phyloP scores from a whole-genome alignment of 768 basidiomycete genomes.

The Bullera alba region DNA sequence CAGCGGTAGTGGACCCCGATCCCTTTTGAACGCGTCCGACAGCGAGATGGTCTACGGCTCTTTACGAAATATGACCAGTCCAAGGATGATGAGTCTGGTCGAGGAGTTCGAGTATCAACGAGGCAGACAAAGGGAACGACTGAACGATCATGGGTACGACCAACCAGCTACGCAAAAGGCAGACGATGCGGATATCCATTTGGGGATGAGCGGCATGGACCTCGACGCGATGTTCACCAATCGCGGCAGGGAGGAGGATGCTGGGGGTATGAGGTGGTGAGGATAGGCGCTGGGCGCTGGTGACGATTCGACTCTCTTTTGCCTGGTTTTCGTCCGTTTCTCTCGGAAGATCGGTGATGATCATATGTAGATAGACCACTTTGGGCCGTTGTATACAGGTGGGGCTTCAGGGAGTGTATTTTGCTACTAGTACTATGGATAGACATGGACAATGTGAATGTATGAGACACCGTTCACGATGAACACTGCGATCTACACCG shows the following conservation, averaged over 20 bases:
- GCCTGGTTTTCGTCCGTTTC: neutral
- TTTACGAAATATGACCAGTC: too few species aligned
- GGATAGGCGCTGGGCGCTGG: neutral
- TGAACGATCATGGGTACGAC: constrained; percentile 4
- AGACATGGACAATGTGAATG: too few species aligned
- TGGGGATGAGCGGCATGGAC: constrained; percentile 22
- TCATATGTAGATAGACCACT: too few species aligned
- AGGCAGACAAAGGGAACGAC: constrained; percentile 2
- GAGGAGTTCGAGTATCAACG: too few species aligned
- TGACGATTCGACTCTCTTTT: neutral
- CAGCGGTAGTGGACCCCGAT: constrained; percentile 3
- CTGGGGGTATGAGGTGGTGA: constrained; percentile 30
- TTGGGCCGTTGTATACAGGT: too few species aligned
- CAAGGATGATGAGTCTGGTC: too few species aligned
- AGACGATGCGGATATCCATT: constrained; percentile 16
- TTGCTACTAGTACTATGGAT: too few species aligned
- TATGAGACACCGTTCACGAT: too few species aligned
- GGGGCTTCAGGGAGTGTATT: too few species aligned
- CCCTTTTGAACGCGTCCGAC: constrained; percentile 1
- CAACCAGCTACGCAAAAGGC: constrained; percentile 7
- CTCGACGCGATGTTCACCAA: constrained; percentile 14
- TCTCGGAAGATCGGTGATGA: too few species aligned
- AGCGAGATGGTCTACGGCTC: too few species aligned
- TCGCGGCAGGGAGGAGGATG: constrained; percentile 13
- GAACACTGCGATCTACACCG: too few species aligned